Evolutionary conservation across 495 filamentous ascomycete genomes (phyloP).

Genomic region (Penicillium coffeae): DNA sequence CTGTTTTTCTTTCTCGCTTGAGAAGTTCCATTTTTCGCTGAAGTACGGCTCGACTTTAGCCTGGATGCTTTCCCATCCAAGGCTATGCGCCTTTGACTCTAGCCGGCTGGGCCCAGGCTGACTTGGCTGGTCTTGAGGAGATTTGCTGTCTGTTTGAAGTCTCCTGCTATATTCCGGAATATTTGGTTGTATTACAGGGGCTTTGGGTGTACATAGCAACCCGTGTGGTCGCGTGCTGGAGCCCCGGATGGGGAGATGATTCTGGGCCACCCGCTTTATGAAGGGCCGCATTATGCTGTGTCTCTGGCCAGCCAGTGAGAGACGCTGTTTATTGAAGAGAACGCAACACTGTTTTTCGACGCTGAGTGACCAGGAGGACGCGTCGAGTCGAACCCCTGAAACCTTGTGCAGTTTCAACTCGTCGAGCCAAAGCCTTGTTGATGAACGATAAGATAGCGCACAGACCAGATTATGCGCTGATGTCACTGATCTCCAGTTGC

Average conservation of each 20-base stretch:
- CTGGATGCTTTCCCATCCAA: conserved; percentile 19
- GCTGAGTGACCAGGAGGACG: background rate
- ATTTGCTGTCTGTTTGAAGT: background rate
- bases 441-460: conserved; percentile 1
- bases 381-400: background rate
- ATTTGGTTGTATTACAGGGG: background rate
- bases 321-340: background rate
- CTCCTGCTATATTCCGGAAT: background rate
- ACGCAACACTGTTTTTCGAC: background rate
- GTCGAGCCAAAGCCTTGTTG: background rate
- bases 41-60: conserved; percentile 18
- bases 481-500: background rate
- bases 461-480: conserved; percentile 2
- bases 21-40: conserved; percentile 13
- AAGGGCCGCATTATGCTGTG: background rate
- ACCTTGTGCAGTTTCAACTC: background rate
- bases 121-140: background rate
- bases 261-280: background rate
- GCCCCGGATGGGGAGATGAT: background rate
- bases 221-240: background rate
- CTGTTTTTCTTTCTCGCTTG: conserved; percentile 13
- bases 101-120: conserved; percentile 9
- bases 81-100: conserved; percentile 13
- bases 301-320: background rate
- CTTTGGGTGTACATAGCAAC: background rate